Percentiles rank a stretch among this genome's conserved stretches.
These are phyloP conservation scores for Davidsoniella neocaledoniae DNA, from an alignment of 2,329 filamentous ascomycete species.

Conservation along the genomic window DNA sequence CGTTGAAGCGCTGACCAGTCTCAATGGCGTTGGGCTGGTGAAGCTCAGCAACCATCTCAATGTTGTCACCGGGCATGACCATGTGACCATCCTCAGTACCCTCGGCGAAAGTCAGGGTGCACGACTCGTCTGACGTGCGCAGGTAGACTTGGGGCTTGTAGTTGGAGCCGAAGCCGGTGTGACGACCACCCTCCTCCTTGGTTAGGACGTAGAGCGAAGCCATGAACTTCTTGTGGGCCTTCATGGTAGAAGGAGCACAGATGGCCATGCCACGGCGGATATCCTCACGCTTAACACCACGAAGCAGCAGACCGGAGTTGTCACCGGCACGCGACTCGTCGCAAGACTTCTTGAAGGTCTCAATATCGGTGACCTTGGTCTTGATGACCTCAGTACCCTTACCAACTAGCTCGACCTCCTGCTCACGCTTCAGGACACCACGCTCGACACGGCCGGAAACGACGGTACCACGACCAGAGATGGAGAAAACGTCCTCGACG, in stretches of 20 bases:
- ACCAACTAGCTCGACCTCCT: constrained; percentile 86
- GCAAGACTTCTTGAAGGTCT: constrained; percentile 99
- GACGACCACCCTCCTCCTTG: constrained; percentile 95
- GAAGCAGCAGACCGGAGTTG: constrained; percentile 92
- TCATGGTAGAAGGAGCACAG: constrained; percentile 64
- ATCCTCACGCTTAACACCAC: constrained; percentile 92
- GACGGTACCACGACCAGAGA: constrained; percentile 87
- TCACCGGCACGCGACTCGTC: constrained; percentile 92
- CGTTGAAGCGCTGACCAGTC: constrained; percentile 88
- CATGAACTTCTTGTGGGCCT: constrained; percentile 81
- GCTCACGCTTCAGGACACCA: constrained; percentile 81
- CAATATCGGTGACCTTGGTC: constrained; percentile 98
- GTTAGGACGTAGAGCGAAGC: constrained; percentile 91
- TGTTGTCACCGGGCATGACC: constrained; percentile 97
- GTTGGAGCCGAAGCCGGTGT: constrained; percentile 89
- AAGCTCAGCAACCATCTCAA: constrained; percentile 87
- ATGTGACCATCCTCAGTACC: constrained; percentile 65
- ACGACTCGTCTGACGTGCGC: constrained; percentile 71
- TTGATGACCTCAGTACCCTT: constrained; percentile 71
- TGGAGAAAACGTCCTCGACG: constrained; percentile 83
- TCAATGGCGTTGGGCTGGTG: constrained; percentile 77
- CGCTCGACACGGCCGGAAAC: constrained; percentile 95
- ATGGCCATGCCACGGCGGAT: constrained; percentile 90
- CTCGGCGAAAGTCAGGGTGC: constrained; percentile 73
- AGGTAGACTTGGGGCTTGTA: constrained; percentile 96